These are phyloP conservation scores for Macrocybe gigantea DNA, from an alignment of 768 basidiomycete genomes.

Conservation along the genomic window DNA sequence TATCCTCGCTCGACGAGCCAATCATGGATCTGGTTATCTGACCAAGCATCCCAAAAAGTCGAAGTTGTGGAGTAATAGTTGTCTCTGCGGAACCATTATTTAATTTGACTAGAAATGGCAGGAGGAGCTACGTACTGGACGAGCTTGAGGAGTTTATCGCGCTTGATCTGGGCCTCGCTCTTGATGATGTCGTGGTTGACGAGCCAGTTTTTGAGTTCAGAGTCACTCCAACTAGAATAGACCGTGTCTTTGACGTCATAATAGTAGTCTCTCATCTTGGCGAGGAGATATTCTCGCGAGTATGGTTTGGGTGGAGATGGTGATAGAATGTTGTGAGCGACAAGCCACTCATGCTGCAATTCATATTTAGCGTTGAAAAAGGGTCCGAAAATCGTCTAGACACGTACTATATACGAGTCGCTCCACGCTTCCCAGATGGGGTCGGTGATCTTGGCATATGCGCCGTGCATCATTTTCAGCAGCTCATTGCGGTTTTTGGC, in stretches of 20 bases:
- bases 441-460: slow-evolving; percentile 55
- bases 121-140: slow-evolving; percentile 43
- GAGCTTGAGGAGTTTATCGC: slow-evolving; percentile 75
- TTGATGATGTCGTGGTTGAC: slow-evolving; percentile 70
- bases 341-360: slow-evolving; percentile 74
- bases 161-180: slow-evolving; percentile 54
- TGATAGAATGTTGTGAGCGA: slow-evolving; percentile 69
- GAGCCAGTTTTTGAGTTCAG: slow-evolving; percentile 73
- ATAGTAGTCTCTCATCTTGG: slow-evolving; percentile 75
- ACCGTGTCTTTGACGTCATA: slow-evolving; percentile 51
- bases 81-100: slow-evolving; percentile 33
- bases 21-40: slow-evolving; percentile 59
- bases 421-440: slow-evolving; percentile 86
- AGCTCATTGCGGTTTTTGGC: slow-evolving; percentile 65
- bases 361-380: not conserved
- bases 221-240: slow-evolving; percentile 72
- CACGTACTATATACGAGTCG: slow-evolving; percentile 70
- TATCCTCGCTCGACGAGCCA: slow-evolving; percentile 78
- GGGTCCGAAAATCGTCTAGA: not conserved
- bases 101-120: not conserved
- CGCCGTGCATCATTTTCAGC: slow-evolving; percentile 57
- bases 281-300: slow-evolving; percentile 57
- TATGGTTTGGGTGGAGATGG: slow-evolving; percentile 42
- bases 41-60: slow-evolving; percentile 65
- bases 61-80: slow-evolving; percentile 61